Base-by-base conservation (phyloP, 139 green algal species). In the Chlorella sp. region DNA sequence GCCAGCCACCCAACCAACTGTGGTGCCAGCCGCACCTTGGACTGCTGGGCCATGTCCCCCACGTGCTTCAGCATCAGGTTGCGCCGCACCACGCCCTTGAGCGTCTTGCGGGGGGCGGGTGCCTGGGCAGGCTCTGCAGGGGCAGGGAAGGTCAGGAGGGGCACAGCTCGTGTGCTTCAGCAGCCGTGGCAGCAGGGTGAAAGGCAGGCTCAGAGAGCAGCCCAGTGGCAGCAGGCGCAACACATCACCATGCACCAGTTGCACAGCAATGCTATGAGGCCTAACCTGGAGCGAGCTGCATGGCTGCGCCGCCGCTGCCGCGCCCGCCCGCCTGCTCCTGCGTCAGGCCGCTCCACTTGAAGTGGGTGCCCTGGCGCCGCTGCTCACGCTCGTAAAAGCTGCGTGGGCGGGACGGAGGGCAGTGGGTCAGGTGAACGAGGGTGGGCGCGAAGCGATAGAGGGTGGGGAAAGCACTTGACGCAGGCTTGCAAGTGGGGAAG, bases 321-420 rank as follows among this genome's bases (percentile, higher is more conserved):
- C 81, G 15, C 47, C n/a, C 23, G 32, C 32, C 30, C 23, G 69
- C 68, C 68, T 84, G 80, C 28, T 60, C 32, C 21, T 28, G 20
- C 5, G 55, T 74, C 26, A 86, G 69, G 25, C 70, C 11, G 55
- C 80, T 39, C 28, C n/a, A 78, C 25, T 47, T 30, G 57, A 80
- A 86, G 55, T 41, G 65, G 56, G 11, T 51, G 25, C 81, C 81
- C 56, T 62, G 20, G 9, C 36, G 62, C 26, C 30, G 18, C 55
- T 62, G 62, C 81, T 86, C 70, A 11, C 55, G 30, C 36, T 56
- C 16, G 56, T 86, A 80, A 70, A 65, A 86, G 11, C 65, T 78
- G 47, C 36, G 18, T 2, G n/a, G 62, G 28, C 28, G 11, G 26
- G 13, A n/a, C n/a, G n/a, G n/a, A n/a, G n/a, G n/a, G n/a, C n/a